Evolutionary conservation across 352 stramenopile genomes (phyloP).

Genomic region (Elongisporangium undulatum): DNA sequence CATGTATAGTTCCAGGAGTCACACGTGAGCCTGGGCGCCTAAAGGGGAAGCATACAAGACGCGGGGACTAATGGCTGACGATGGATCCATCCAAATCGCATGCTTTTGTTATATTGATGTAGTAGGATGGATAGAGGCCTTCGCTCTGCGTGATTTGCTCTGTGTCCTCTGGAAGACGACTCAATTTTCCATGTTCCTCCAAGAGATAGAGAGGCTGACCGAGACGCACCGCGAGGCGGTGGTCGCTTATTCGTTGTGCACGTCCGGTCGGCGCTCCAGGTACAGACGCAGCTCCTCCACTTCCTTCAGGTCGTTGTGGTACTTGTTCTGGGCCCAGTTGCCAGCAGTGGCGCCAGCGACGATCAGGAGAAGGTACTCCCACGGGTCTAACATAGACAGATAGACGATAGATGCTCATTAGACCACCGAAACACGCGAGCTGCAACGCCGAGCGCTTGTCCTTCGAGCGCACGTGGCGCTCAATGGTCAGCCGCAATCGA

Average conservation of each 20-base stretch:
- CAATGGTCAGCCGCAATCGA: too few relatives aligned
- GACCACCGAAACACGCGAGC: not conserved
- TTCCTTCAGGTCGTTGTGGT: conserved; percentile 66
- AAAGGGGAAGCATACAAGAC: not conserved
- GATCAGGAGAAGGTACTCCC: conserved; percentile 78
- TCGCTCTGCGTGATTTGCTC: not conserved
- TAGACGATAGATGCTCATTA: not conserved
- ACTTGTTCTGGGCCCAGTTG: conserved; percentile 69
- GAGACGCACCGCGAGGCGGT: too few relatives aligned
- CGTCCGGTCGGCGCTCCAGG: conserved; percentile 54
- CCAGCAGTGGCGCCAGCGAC: conserved; percentile 52
- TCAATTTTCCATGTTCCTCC: not conserved
- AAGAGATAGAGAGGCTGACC: not conserved
- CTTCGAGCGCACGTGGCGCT: not conserved
- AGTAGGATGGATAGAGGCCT: not conserved
- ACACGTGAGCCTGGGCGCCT: too few relatives aligned
- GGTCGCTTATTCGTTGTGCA: conserved; percentile 38
- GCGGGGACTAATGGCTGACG: not conserved
- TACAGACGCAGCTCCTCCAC: conserved; percentile 73
- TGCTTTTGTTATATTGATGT: not conserved
- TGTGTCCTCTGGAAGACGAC: not conserved
- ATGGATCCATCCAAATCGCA: not conserved
- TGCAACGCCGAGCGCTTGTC: not conserved
- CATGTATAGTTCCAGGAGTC: not conserved
- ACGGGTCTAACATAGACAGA: conserved; percentile 44